Conservation (phyloP, 176 grass and related monocot genomes). For the Ananas comosus region DNA sequence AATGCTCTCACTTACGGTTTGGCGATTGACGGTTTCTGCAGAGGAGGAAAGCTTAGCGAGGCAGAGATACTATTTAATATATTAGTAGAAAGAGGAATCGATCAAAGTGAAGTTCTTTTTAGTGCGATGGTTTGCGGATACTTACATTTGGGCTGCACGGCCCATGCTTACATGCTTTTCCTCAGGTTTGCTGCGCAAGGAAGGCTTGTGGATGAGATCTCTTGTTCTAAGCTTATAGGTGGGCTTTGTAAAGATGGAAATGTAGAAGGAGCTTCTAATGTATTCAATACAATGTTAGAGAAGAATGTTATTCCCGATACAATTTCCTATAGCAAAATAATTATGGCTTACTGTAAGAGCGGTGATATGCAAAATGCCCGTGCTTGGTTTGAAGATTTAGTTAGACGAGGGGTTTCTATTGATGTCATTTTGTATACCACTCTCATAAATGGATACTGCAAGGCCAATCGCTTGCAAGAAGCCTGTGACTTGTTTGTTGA, state of each 20-base stretch:
- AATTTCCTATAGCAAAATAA: constrained; percentile 55
- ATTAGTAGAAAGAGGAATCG: constrained; percentile 33
- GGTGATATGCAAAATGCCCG: constrained; percentile 39
- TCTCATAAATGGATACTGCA: constrained; percentile 69
- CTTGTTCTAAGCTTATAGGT: constrained; percentile 36
- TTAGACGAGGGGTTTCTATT: constrained; percentile 30
- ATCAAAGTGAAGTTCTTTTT: constrained; percentile 19
- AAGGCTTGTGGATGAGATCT: constrained; percentile 39
- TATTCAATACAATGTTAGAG: constrained; percentile 52
- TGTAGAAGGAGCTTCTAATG: constrained; percentile 39
- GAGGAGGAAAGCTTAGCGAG: constrained; percentile 48
- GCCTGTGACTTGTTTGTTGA: constrained; percentile 44
- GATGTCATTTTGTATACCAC: constrained; percentile 58
- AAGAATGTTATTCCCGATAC: constrained; percentile 43
- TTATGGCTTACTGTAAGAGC: constrained; percentile 45
- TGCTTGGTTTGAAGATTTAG: constrained; percentile 54
- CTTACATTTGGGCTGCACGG: constrained; percentile 43
- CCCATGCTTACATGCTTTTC: constrained; percentile 54
- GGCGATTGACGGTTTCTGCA: constrained; percentile 62
- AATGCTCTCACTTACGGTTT: constrained; percentile 56
- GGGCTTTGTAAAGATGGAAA: constrained; percentile 55
- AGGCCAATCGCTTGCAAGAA: constrained; percentile 31
- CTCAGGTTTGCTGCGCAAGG: constrained; percentile 48
- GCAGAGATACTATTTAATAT: constrained; percentile 58
- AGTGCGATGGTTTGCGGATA: constrained; percentile 89